phyloP scores from a whole-genome alignment of 495 filamentous ascomycete genomes.

The Hypoxylon perforatum region DNA sequence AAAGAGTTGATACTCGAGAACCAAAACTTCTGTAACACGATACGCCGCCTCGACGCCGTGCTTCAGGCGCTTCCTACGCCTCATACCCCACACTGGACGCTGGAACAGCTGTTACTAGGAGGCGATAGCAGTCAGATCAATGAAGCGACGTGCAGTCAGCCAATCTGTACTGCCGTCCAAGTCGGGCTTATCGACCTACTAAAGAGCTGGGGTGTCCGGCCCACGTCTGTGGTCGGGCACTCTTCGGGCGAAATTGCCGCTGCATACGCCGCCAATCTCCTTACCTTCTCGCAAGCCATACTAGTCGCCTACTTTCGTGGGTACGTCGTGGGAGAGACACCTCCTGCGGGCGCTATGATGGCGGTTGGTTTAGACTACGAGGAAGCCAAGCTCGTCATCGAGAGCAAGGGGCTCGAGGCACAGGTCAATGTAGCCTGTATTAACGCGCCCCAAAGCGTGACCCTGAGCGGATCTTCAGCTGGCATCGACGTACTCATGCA shows the following conservation, averaged over 20 bases:
- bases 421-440: slow-evolving; percentile 58
- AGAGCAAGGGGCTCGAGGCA: slow-evolving; percentile 1
- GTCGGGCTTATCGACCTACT: slow-evolving; percentile 64
- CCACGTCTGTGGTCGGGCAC: slow-evolving; percentile 65
- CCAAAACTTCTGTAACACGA: slow-evolving; percentile 43
- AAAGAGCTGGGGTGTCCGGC: slow-evolving; percentile 58
- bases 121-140: slow-evolving; percentile 17
- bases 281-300: slow-evolving; percentile 61
- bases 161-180: slow-evolving; percentile 62
- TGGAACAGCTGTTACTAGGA: slow-evolving; percentile 6
- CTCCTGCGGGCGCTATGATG: slow-evolving; percentile 55
- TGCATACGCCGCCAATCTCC: slow-evolving; percentile 57
- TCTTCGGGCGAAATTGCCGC: slow-evolving; percentile 72
- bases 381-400: slow-evolving; percentile 30
- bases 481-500: slow-evolving; percentile 49
- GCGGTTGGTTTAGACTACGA: slow-evolving; percentile 55
- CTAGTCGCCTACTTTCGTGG: slow-evolving; percentile 59
- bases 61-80: slow-evolving; percentile 28
- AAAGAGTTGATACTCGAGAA: slow-evolving; percentile 55
- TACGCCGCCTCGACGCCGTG: slow-evolving; percentile 46
- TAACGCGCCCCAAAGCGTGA: slow-evolving; percentile 60
- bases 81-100: slow-evolving; percentile 26
- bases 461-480: slow-evolving; percentile 56
- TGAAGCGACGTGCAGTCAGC: slow-evolving; percentile 51
- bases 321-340: slow-evolving; percentile 48